A percentile compares a stretch with the other conserved stretches of the same genome.
phyloP scores from a whole-genome alignment of 2,329 filamentous ascomycete genomes.

The Neonectria hederae region DNA sequence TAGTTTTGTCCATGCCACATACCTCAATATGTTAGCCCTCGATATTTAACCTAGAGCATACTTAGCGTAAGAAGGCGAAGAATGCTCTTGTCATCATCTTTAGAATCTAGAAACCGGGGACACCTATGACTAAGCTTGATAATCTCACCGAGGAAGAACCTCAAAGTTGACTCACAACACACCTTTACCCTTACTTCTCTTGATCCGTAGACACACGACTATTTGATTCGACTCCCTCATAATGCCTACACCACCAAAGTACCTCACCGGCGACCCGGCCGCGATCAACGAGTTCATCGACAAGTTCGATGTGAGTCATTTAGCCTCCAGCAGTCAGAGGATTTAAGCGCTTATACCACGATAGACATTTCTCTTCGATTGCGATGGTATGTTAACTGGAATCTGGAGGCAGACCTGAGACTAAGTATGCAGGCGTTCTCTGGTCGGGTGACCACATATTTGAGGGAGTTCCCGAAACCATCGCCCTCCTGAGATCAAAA shows the following conservation, averaged over 20 bases:
- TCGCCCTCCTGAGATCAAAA: conserved; percentile 83
- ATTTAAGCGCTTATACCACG: conserved; percentile 9
- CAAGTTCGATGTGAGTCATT: conserved; percentile 83
- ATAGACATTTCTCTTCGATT: conserved; percentile 93
- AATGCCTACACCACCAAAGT: conserved; percentile 55
- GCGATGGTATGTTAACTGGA: conserved; percentile 77
- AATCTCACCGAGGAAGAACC: neutral
- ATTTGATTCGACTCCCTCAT: neutral
- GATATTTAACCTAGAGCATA: neutral
- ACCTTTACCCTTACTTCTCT: neutral
- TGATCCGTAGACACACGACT: neutral
- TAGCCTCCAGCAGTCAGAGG: conserved; percentile 5
- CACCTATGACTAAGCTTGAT: conserved; percentile 1
- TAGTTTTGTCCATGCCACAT: neutral
- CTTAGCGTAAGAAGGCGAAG: too few relatives aligned
- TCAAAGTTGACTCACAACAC: neutral
- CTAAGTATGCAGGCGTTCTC: conserved; percentile 74
- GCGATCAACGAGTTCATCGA: conserved; percentile 86
- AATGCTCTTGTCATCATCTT: too few relatives aligned
- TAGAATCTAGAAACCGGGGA: too few relatives aligned
- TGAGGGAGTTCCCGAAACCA: conserved; percentile 83
- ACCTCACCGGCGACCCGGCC: conserved; percentile 81
- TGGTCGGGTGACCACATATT: conserved; percentile 97
- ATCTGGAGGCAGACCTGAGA: neutral
- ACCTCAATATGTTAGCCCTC: neutral